These are phyloP conservation scores for Tillandsia leiboldiana DNA, from an alignment of 176 grass and related monocot genomes.

Conservation along the genomic window DNA sequence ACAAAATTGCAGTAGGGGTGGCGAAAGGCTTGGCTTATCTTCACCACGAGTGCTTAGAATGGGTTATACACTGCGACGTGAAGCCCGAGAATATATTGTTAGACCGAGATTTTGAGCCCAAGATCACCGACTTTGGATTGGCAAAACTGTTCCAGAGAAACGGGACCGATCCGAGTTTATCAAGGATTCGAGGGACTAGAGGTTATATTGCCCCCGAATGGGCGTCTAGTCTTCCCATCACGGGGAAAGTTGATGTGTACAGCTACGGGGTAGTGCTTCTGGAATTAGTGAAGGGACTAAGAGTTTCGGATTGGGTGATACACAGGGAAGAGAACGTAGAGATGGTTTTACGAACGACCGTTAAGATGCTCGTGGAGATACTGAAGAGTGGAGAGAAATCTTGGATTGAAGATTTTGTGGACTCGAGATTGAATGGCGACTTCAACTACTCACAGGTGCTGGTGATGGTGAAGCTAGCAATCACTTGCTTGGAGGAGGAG, in stretches of 20 bases:
- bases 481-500: conserved; percentile 16
- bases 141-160: conserved; percentile 51
- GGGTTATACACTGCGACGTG: conserved; percentile 71
- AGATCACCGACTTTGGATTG: conserved; percentile 64
- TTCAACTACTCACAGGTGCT: conserved; percentile 8
- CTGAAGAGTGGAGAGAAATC: conserved; percentile 3
- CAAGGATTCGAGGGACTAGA: conserved; percentile 50
- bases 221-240: conserved; percentile 32
- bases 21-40: conserved; percentile 65
- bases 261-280: background rate
- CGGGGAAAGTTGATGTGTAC: background rate
- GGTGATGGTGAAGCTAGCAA: conserved; percentile 9
- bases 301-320: conserved; percentile 14
- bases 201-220: conserved; percentile 77
- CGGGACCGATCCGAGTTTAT: conserved; percentile 23
- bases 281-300: background rate
- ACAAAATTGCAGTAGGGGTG: conserved; percentile 52
- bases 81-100: conserved; percentile 82
- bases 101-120: conserved; percentile 51
- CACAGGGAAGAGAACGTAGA: background rate
- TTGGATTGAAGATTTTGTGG: conserved; percentile 13
- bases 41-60: conserved; percentile 79
- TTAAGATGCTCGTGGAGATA: background rate
- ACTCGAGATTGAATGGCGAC: conserved; percentile 4
- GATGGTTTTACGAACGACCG: background rate